These are phyloP conservation scores for Botrytis fabae DNA, from an alignment of 2,329 filamentous ascomycete genomes.

Conservation along the genomic window DNA sequence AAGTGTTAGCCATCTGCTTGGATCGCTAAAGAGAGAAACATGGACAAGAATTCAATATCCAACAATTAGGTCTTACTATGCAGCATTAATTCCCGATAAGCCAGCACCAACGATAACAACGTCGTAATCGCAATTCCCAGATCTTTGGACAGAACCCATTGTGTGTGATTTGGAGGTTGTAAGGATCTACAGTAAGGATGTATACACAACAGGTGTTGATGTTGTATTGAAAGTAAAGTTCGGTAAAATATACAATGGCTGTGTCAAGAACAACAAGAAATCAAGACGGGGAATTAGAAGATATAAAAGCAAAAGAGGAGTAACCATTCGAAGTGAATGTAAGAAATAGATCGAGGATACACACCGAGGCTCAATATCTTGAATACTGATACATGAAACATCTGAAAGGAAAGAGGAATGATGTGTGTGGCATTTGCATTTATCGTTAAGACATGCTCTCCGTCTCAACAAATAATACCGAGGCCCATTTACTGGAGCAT, in stretches of 20 bases:
- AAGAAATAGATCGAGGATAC: not conserved
- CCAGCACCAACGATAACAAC: conserved; percentile 71
- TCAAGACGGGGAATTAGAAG: not conserved
- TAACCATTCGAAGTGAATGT: not conserved
- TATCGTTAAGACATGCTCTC: not conserved
- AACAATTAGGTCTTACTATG: conserved; percentile 48
- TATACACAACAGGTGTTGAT: not conserved
- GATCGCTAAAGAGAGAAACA: not conserved
- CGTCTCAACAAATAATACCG: not conserved
- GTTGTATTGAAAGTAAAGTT: not conserved
- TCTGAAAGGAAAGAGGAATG: not conserved
- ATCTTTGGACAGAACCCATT: conserved; percentile 29
- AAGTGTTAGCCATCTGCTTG: not conserved
- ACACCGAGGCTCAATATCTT: not conserved
- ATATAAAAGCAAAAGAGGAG: not conserved
- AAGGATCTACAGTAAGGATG: not conserved
- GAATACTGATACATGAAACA: not conserved
- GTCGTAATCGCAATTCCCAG: conserved; percentile 44
- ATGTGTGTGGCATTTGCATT: not conserved
- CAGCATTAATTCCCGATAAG: conserved; percentile 73
- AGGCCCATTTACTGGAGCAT: not conserved
- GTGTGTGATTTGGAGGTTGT: not conserved
- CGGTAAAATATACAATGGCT: not conserved
- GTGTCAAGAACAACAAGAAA: not conserved
- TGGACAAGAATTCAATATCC: not conserved